Base-by-base conservation (phyloP, 2,329 filamentous ascomycete genomes). In the Phaeosphaeriaceae sp. region DNA sequence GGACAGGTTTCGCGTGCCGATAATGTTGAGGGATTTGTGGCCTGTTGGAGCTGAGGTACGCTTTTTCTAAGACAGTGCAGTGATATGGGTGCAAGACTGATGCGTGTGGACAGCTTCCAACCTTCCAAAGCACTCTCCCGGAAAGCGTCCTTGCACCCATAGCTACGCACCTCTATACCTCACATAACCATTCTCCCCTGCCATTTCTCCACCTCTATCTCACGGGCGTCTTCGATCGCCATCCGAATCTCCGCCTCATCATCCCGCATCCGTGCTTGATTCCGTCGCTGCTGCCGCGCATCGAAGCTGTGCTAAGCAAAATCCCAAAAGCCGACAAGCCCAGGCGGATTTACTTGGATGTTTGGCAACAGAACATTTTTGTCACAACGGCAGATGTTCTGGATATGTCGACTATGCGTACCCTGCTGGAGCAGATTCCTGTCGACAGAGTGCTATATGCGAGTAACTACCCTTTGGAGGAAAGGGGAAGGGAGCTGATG, bases 281-380 rank as follows among this genome's bases (percentile, higher is more conserved):
- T 62, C 88, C 86, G 0, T 86, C 83, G 52, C 81, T 84, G 72
- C 71, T 88, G 15, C 81, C 85, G 44, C 79, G 85, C 2, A 78
- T 82, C 49, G 54, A 58, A 51, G 76, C 31, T 51, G 48, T 70
- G 0, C 60, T 67, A 36, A 57, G 27, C 75, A 70, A 53, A 25
- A 58, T 70, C 9, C 64, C 65, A 1, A 31, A 25, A 9, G 22
- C 53, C 21, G 59, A 64, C 27, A 69, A 60, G 53, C 67, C 69
- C 0, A 66, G 61, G 13, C 70, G 72, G 56, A 56, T 72, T 0
- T 82, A 87, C 48, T 66, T 72, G 15, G 76, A 84, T 13, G 83
- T 87, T 1, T 88, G 83, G 79, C 78, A 82, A 48, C 73, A 80
- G 57, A 88, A 88, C 56, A 73, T 88, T 11, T 87, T 83, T 81